Evolutionary conservation across 2,329 filamentous ascomycete species (phyloP).

Genomic region (Helicocarpus griseus): DNA sequence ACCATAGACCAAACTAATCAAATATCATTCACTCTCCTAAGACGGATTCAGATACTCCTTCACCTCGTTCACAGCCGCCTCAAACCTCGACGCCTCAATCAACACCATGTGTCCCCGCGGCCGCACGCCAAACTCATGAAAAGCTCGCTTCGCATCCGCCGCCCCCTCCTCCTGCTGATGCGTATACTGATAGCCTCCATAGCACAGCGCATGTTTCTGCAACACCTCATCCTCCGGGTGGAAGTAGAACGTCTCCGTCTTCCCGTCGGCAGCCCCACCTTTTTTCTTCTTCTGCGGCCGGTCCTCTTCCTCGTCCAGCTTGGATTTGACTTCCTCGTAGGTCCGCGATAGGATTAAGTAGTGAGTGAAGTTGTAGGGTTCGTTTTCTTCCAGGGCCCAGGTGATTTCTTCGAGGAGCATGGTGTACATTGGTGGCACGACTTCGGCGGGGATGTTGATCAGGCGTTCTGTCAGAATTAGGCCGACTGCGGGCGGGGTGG

Average conservation of each 20-base stretch:
- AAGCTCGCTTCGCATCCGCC: constrained; percentile 86
- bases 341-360: constrained; percentile 86
- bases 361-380: constrained; percentile 87
- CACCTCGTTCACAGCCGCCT: constrained; percentile 64
- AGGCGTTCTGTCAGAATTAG: constrained; percentile 84
- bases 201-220: constrained; percentile 61
- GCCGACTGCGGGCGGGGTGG: constrained; percentile 53
- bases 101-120: constrained; percentile 76
- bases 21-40: constrained; percentile 10
- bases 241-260: constrained; percentile 69
- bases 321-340: constrained; percentile 81
- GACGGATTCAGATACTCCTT: constrained; percentile 59
- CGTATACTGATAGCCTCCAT: constrained; percentile 65
- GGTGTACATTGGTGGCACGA: constrained; percentile 85
- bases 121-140: constrained; percentile 85
- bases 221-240: constrained; percentile 92
- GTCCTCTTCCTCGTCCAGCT: constrained; percentile 58
- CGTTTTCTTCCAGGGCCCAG: constrained; percentile 78
- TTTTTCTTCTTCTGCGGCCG: constrained; percentile 60
- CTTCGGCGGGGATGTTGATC: constrained; percentile 93
- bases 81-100: constrained; percentile 71
- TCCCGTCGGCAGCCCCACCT: constrained; percentile 38
- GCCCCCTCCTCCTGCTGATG: constrained; percentile 67
- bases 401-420: constrained; percentile 90
- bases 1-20: constrained; percentile 9